Conservation (phyloP, 768 basidiomycete genomes). For the Porpolomopsis calyptriformis region DNA sequence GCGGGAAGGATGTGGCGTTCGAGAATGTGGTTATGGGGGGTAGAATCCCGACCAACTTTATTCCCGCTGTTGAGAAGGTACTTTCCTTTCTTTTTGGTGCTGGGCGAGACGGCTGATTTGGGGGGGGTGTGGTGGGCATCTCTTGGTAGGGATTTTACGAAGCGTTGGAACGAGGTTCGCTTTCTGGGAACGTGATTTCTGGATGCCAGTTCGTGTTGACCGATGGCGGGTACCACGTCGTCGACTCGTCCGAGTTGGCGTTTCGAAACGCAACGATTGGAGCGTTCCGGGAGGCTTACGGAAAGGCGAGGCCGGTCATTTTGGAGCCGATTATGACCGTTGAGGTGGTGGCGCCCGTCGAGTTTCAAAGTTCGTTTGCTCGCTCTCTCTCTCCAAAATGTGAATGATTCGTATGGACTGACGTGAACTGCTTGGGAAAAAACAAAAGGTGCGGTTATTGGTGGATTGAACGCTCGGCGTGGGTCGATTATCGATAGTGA, state of each 20-base stretch:
- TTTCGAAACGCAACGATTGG: slow-evolving; percentile 87
- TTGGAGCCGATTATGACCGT: slow-evolving; percentile 99
- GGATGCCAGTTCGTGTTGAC: slow-evolving; percentile 80
- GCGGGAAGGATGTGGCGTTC: slow-evolving; percentile 76
- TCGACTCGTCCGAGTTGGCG: slow-evolving; percentile 94
- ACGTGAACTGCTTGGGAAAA: too few species aligned
- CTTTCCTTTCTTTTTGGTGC: slow-evolving; percentile 7
- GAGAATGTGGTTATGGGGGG: slow-evolving; percentile 86
- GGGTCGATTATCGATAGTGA: slow-evolving; percentile 95
- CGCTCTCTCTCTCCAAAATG: background rate
- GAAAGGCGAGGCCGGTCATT: slow-evolving; percentile 65
- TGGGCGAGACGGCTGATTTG: too few species aligned
- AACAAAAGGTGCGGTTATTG: slow-evolving; percentile 75
- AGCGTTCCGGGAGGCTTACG: slow-evolving; percentile 86
- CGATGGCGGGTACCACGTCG: slow-evolving; percentile 87
- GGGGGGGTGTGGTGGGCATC: too few species aligned
- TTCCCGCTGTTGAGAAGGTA: slow-evolving; percentile 92
- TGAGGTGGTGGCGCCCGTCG: slow-evolving; percentile 89
- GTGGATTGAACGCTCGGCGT: slow-evolving; percentile 82
- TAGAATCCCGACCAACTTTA: slow-evolving; percentile 82
- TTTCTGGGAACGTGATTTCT: slow-evolving; percentile 80
- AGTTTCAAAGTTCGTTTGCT: slow-evolving; percentile 72
- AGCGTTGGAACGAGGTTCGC: slow-evolving; percentile 80
- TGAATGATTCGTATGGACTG: background rate
- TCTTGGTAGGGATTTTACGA: slow-evolving; percentile 77